Evolutionary conservation across 352 stramenopile genomes (phyloP), one percentile per base, ranked within the genome.

Genomic region (Globisporangium recalcitrans): DNA sequence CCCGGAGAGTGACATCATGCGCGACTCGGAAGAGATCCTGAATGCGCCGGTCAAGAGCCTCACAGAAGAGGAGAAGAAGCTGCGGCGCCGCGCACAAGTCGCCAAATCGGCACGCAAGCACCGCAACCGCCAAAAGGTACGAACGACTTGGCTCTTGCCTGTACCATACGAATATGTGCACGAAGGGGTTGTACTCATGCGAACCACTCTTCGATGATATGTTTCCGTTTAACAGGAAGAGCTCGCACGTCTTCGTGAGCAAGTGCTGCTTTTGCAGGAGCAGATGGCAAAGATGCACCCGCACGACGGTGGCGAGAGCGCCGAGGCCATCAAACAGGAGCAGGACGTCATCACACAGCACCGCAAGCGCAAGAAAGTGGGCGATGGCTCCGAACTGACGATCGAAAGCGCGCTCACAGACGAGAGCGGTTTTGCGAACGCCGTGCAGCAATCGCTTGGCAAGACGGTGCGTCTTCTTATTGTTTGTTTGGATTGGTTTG

Each of bases 41-140:
- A 87, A 86, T 24, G 81, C 80, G 44, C 84, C 84, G 1, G 81
- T 93, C 2, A 90, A 89, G 67, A 89, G 74, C 52, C 72, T 93
- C n/a, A 93, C 74, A 0, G 84, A 93, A 62, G 80, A 93, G 47
- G 84, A 93, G 60, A 93, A 93, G 61, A 93, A 93, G 68, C 71
- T 91, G 32, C 80, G 84, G 34, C 70, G 84, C 21, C 80, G 84
- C 53, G 84, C 84, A 1, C 84, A 93, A 69, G 84, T 93, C 60
- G 84, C 84, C 57, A 93, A 93, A 63, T 91, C 80, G 1, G 84
- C 84, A 22, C 76, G 84, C 49, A 93, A 93, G 68, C 84, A 93
- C 62, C 81, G 84, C 62, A 93, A 91, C 61, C 75, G 82, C 2
- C 82, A 91, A 67, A 89, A 91, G 69, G 68, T 74, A 49, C 31